phyloP scores from a whole-genome alignment of 108 stramenopile genomes.

The Nannochloropsis gaditana region DNA sequence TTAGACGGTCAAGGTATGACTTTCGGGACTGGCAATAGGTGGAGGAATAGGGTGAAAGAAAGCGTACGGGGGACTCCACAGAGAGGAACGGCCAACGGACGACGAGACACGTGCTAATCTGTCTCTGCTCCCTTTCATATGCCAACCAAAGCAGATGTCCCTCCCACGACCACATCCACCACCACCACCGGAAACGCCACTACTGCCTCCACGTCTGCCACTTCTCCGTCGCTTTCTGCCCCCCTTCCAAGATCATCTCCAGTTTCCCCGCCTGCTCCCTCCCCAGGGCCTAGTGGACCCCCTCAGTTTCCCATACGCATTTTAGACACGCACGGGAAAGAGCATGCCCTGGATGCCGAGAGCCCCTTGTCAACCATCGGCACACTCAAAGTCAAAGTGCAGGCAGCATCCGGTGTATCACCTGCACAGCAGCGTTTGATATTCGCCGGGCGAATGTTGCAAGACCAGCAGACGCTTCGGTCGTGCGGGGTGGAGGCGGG shows the following conservation, averaged over 20 bases:
- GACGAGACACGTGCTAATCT: too few relatives aligned
- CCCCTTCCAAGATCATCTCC: not conserved
- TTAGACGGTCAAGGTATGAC: not conserved
- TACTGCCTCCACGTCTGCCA: not conserved
- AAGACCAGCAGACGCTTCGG: constrained; percentile 16
- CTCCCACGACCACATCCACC: not conserved
- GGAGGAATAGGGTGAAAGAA: not conserved
- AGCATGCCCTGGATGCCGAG: not conserved
- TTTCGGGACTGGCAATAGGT: not conserved
- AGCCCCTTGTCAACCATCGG: not conserved
- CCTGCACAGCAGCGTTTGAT: not conserved
- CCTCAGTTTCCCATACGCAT: not conserved
- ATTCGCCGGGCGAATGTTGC: not conserved
- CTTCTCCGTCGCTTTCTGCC: not conserved
- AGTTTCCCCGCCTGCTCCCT: not conserved
- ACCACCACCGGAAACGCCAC: not conserved
- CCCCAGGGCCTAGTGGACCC: too few relatives aligned
- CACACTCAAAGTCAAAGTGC: not conserved
- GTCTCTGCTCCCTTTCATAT: not conserved
- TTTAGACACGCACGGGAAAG: not conserved
- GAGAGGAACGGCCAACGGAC: too few relatives aligned
- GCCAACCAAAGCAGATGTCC: not conserved
- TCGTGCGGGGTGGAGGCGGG: not conserved
- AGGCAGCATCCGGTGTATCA: not conserved
- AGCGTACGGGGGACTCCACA: not conserved